Evolutionary conservation across 2,329 filamentous ascomycete species (phyloP).

Genomic region (Alternaria metachromatica): DNA sequence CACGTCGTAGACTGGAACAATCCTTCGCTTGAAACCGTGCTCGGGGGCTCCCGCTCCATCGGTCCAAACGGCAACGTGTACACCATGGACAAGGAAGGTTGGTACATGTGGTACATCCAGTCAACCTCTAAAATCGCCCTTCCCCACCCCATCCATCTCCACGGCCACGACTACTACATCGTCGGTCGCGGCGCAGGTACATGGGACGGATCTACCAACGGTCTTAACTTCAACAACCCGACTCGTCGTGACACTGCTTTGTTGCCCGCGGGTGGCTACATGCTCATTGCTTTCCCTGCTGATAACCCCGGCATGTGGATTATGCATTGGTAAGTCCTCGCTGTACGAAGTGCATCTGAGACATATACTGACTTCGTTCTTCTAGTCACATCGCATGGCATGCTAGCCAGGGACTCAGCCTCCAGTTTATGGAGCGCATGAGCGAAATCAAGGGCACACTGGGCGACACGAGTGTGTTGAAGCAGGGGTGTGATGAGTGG

Average conservation of each 20-base stretch:
- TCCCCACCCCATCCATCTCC: slow-evolving; percentile 52
- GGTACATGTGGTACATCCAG: slow-evolving; percentile 60
- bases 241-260: slow-evolving; percentile 49
- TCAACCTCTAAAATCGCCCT: slow-evolving; percentile 41
- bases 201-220: slow-evolving; percentile 43
- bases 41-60: slow-evolving; percentile 38
- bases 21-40: slow-evolving; percentile 54
- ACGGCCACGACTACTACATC: slow-evolving; percentile 54
- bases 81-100: slow-evolving; percentile 37
- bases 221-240: slow-evolving; percentile 48
- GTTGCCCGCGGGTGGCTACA: slow-evolving; percentile 49
- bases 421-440: slow-evolving; percentile 60
- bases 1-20: slow-evolving; percentile 51
- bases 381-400: slow-evolving; percentile 45
- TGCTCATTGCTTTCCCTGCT: slow-evolving; percentile 60
- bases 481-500: slow-evolving; percentile 41
- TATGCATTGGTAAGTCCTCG: slow-evolving; percentile 31
- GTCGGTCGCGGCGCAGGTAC: slow-evolving; percentile 44
- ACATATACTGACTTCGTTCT: background rate
- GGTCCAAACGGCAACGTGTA: slow-evolving; percentile 38
- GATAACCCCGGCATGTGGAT: slow-evolving; percentile 59
- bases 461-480: slow-evolving; percentile 29
- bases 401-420: slow-evolving; percentile 51
- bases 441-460: slow-evolving; percentile 30
- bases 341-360: background rate